Conservation (phyloP, 2,329 filamentous ascomycete genomes). For the Grosmannia clavigera region DNA sequence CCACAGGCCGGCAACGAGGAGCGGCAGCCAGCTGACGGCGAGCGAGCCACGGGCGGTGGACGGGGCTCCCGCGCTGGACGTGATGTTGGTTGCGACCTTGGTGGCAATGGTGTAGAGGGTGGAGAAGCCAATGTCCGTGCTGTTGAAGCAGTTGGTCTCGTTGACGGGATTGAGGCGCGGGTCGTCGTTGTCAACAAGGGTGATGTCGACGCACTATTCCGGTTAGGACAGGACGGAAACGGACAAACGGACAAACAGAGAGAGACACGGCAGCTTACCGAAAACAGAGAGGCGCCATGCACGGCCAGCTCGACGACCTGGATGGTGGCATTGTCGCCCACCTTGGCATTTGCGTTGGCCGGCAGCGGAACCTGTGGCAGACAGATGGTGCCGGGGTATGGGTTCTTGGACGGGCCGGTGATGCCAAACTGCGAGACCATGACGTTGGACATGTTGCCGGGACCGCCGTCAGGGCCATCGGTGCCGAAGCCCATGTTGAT, state of each 20-base stretch:
- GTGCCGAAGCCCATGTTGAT: constrained; percentile 82
- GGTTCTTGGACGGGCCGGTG: constrained; percentile 64
- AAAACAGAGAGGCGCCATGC: constrained; percentile 74
- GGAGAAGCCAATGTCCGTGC: constrained; percentile 61
- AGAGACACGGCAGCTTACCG: constrained; percentile 37
- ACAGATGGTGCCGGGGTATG: constrained; percentile 84
- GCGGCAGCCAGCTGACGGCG: constrained; percentile 17
- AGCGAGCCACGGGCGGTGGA: constrained; percentile 15
- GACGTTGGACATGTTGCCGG: constrained; percentile 73
- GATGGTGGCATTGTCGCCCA: constrained; percentile 84
- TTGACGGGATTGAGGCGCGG: constrained; percentile 57
- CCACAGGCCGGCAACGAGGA: constrained; percentile 26
- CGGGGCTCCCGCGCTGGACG: constrained; percentile 18
- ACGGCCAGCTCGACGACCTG: constrained; percentile 74
- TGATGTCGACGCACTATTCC: constrained; percentile 80
- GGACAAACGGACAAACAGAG: not conserved
- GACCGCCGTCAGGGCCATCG: constrained; percentile 48
- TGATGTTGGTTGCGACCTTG: constrained; percentile 20
- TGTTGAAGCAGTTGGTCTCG: constrained; percentile 79
- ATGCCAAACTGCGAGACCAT: constrained; percentile 77
- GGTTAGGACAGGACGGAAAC: not conserved
- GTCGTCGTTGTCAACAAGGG: constrained; percentile 70
- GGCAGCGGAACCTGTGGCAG: constrained; percentile 82
- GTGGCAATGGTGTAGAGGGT: constrained; percentile 60
- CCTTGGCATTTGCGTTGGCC: constrained; percentile 52